phyloP scores from a whole-genome alignment of 2,329 filamentous ascomycete species.

The Diaporthe sp. region DNA sequence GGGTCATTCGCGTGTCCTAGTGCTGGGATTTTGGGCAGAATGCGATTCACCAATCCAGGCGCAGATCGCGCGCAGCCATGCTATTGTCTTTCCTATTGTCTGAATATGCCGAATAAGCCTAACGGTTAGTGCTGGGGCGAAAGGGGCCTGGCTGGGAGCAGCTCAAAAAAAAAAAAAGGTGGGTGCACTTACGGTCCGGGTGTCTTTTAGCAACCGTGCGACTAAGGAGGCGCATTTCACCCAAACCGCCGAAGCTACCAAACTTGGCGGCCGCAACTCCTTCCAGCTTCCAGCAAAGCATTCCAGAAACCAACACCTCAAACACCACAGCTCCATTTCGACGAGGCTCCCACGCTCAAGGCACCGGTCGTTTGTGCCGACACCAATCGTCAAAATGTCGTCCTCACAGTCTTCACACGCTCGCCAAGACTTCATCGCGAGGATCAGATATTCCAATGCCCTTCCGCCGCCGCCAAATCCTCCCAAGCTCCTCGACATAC shows the following conservation, averaged over 20 bases:
- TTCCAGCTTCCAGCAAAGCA: constrained; percentile 24
- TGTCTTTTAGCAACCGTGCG: constrained; percentile 8
- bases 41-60: not conserved
- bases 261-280: constrained; percentile 11
- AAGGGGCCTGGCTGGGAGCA: not conserved
- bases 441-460: constrained; percentile 95
- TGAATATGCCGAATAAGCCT: not conserved
- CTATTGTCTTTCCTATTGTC: constrained; percentile 1
- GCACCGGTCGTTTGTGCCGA: not conserved
- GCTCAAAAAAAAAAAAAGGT: not conserved
- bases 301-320: not conserved
- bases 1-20: not conserved
- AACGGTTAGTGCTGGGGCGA: not conserved
- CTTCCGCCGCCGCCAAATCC: constrained; percentile 94
- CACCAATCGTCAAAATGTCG: constrained; percentile 51
- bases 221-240: constrained; percentile 5
- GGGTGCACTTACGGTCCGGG: constrained; percentile 3
- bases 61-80: not conserved
- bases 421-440: constrained; percentile 97
- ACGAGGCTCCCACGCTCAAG: not conserved
- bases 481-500: constrained; percentile 96
- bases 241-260: constrained; percentile 9
- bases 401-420: constrained; percentile 57
- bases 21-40: not conserved
- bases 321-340: not conserved